Percentiles rank a stretch among this genome's conserved stretches.
Conservation (phyloP, 2,329 filamentous ascomycete genomes). For the Neopestalotiopsis rosae region DNA sequence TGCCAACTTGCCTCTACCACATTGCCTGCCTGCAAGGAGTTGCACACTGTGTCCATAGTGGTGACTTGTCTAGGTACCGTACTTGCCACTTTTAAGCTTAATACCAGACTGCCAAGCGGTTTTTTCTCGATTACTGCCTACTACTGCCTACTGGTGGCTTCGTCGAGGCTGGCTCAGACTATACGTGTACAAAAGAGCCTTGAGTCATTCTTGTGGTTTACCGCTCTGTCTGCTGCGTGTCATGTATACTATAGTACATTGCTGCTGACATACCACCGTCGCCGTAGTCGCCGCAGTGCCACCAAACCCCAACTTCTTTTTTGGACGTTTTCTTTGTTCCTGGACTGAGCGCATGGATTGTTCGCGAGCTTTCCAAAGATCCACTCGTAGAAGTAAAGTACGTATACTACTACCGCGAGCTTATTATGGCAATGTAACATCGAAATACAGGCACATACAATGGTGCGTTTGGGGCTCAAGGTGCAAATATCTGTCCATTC, state of each 20-base stretch:
- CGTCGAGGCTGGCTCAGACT: neutral
- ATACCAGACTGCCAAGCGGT: neutral
- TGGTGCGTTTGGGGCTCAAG: too few species aligned
- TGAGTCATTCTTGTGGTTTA: neutral
- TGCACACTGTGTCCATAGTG: neutral
- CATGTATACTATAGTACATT: neutral
- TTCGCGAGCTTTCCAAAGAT: constrained; percentile 12
- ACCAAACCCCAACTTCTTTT: neutral
- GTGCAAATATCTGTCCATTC: too few species aligned
- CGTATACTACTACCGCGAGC: neutral
- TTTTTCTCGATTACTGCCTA: neutral
- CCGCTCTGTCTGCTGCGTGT: neutral
- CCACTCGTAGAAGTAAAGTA: neutral
- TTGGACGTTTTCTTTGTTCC: neutral
- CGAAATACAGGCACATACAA: too few species aligned
- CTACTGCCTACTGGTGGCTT: neutral
- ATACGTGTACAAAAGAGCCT: neutral
- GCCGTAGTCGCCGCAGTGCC: neutral
- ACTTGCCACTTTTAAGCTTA: constrained; percentile 16
- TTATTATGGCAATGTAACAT: constrained; percentile 1
- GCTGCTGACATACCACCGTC: neutral
- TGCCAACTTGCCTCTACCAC: constrained; percentile 12
- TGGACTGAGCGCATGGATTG: constrained; percentile 9
- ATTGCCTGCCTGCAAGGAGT: neutral
- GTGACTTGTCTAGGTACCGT: neutral